These are phyloP conservation scores for Orychophragmus violaceus DNA, from an alignment of 345 rosid genomes.

Conservation along the genomic window DNA sequence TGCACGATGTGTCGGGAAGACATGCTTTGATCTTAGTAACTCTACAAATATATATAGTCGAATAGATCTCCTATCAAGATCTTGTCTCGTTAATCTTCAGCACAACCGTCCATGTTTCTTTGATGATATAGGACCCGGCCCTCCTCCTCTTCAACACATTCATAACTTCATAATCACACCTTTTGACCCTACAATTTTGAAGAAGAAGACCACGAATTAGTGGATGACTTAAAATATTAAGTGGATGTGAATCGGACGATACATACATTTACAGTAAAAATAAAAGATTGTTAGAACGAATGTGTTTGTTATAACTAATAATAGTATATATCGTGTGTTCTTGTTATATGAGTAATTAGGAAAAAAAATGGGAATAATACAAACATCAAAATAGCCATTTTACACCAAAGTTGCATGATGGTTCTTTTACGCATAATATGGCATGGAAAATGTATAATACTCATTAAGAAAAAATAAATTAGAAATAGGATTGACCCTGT, in stretches of 20 bases:
- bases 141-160: slow-evolving; percentile 19
- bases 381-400: no score
- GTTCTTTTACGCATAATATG: no score
- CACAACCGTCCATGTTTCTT: slow-evolving; percentile 21
- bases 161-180: slow-evolving; percentile 29
- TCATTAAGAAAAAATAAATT: no score
- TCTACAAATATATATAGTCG: neutral
- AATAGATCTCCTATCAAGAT: slow-evolving; percentile 18
- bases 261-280: neutral
- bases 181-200: slow-evolving; percentile 18
- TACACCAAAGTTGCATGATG: no score
- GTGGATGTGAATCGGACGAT: neutral
- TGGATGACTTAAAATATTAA: neutral
- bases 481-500: no score
- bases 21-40: neutral
- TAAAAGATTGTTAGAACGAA: neutral
- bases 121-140: slow-evolving; percentile 31
- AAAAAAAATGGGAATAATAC: no score
- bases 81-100: slow-evolving; percentile 14
- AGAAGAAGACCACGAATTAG: neutral
- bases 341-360: no score
- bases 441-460: no score
- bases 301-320: neutral
- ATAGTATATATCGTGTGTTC: no score
- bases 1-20: slow-evolving; percentile 25